phyloP scores from a whole-genome alignment of 129 eudicot species.

The Arctium lappa region DNA sequence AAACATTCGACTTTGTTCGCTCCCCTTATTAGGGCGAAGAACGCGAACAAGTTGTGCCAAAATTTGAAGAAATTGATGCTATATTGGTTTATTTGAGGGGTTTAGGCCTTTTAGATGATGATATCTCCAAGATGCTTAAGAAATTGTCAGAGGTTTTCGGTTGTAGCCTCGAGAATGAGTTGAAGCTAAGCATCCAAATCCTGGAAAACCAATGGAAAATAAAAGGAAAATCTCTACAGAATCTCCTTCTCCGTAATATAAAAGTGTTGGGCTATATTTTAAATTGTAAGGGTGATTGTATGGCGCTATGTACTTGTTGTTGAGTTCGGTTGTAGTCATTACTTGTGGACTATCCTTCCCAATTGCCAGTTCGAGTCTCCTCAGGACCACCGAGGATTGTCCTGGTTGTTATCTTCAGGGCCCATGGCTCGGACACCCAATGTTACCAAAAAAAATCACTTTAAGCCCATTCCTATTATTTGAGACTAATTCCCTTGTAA shows the following conservation, averaged over 20 bases:
- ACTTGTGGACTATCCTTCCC: background rate
- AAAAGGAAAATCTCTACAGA: slow-evolving; percentile 70
- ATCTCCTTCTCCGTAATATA: slow-evolving; percentile 76
- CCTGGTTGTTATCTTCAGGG: background rate
- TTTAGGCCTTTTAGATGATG: slow-evolving; percentile 74
- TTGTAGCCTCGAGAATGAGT: slow-evolving; percentile 73
- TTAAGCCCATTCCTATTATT: background rate
- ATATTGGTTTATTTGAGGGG: slow-evolving; percentile 56
- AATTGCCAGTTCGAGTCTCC: background rate
- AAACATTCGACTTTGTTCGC: slow-evolving; percentile 82
- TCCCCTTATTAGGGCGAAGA: slow-evolving; percentile 99
- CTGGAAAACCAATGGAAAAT: slow-evolving; percentile 81
- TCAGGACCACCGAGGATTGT: background rate
- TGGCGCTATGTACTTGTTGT: slow-evolving; percentile 92
- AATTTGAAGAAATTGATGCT: slow-evolving; percentile 43
- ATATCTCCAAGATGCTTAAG: slow-evolving; percentile 72
- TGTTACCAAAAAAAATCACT: background rate
- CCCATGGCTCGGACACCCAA: background rate
- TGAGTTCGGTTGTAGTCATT: slow-evolving; percentile 79
- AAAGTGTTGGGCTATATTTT: slow-evolving; percentile 80
- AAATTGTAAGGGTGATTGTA: slow-evolving; percentile 95
- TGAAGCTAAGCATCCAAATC: slow-evolving; percentile 56
- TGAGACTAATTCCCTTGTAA: background rate
- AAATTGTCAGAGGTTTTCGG: slow-evolving; percentile 95
- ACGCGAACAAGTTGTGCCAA: slow-evolving; percentile 62